Conservation (phyloP, 2,329 filamentous ascomycete species). For the Cercospora sp. region DNA sequence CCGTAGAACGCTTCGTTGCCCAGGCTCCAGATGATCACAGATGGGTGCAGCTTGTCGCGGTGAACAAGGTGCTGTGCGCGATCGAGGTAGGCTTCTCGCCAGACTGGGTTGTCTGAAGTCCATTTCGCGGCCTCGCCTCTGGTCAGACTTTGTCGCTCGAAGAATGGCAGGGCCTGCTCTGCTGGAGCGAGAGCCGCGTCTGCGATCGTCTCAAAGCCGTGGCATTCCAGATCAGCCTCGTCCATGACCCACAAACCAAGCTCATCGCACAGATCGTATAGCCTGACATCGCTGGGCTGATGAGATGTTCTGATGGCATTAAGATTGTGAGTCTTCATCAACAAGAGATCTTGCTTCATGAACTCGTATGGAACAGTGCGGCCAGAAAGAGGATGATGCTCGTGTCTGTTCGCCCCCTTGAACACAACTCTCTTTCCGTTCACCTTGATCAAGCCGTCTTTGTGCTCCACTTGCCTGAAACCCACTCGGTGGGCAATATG, state of each 20-base stretch:
- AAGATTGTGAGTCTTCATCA: slow-evolving; percentile 71
- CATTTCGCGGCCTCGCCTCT: slow-evolving; percentile 57
- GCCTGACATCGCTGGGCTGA: slow-evolving; percentile 62
- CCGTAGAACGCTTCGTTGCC: slow-evolving; percentile 75
- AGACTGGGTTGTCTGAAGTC: slow-evolving; percentile 61
- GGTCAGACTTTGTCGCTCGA: slow-evolving; percentile 50
- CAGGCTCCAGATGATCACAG: slow-evolving; percentile 71
- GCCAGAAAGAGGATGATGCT: slow-evolving; percentile 66
- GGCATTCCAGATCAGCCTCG: slow-evolving; percentile 53
- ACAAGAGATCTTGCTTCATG: slow-evolving; percentile 60
- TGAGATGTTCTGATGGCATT: slow-evolving; percentile 70
- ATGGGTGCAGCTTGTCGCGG: slow-evolving; percentile 69
- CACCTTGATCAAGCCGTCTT: slow-evolving; percentile 60
- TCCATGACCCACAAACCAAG: slow-evolving; percentile 67
- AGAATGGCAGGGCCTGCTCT: slow-evolving; percentile 58
- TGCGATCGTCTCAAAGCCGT: slow-evolving; percentile 45
- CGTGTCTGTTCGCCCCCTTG: slow-evolving; percentile 67
- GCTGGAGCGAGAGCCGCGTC: slow-evolving; percentile 40
- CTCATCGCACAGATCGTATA: slow-evolving; percentile 64
- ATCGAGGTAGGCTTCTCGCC: slow-evolving; percentile 67
- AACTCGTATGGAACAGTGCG: slow-evolving; percentile 64
- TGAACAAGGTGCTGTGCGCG: slow-evolving; percentile 64
- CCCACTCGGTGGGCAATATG: slow-evolving; percentile 58
- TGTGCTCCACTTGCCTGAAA: slow-evolving; percentile 65
- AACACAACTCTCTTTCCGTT: slow-evolving; percentile 64